Percentiles rank a stretch among this genome's conserved stretches.
phyloP scores from a whole-genome alignment of 306 rosid species.

The Herpetospermum pedunculosum region DNA sequence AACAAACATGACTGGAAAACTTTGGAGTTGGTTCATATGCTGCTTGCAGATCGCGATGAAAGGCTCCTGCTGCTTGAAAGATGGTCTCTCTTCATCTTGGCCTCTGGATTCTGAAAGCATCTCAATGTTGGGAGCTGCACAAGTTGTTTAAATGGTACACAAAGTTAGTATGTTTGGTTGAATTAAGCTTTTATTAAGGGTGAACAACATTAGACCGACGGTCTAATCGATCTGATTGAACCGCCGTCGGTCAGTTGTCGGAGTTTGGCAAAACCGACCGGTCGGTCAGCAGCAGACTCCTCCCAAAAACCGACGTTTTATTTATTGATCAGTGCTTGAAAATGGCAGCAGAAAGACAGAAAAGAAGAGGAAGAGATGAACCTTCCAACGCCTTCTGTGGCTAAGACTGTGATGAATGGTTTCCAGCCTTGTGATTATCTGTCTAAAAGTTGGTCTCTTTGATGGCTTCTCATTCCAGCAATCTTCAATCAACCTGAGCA shows the following conservation, averaged over 20 bases:
- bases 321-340: not conserved
- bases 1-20: not conserved
- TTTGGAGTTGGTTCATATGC: constrained; percentile 10
- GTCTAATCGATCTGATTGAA: too few relatives aligned
- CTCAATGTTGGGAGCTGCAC: constrained; percentile 67
- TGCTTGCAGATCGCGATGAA: constrained; percentile 44
- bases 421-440: constrained; percentile 59
- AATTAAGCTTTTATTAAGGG: too few relatives aligned
- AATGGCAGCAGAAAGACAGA: not conserved
- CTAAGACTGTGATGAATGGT: constrained; percentile 41
- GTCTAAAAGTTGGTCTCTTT: constrained; percentile 78
- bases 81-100: constrained; percentile 44
- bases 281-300: too few relatives aligned
- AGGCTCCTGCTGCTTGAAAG: constrained; percentile 33
- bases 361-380: constrained; percentile 21
- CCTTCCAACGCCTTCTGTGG: constrained; percentile 86
- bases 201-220: too few relatives aligned
- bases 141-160: not conserved
- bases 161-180: not conserved
- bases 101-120: constrained; percentile 66
- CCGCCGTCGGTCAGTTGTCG: too few relatives aligned
- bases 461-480: constrained; percentile 92
- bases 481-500: constrained; percentile 64
- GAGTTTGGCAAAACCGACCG: too few relatives aligned
- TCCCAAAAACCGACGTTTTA: too few relatives aligned